Evolutionary conservation across 306 rosid species (phyloP).

Genomic region (Castanea crenata): DNA sequence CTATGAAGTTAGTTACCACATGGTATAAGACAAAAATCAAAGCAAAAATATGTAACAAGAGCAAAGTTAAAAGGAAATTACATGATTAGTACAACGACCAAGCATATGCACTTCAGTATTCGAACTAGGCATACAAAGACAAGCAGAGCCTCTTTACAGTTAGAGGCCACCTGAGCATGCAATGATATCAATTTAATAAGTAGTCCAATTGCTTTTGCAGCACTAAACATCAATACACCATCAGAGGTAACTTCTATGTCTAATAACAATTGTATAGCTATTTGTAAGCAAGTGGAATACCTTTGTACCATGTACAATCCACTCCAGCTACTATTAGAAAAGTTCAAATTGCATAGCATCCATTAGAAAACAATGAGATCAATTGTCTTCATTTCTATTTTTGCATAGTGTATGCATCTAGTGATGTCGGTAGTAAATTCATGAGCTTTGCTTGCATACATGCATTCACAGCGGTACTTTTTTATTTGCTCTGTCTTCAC

Average conservation of each 20-base stretch:
- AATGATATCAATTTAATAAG: neutral
- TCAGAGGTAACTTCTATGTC: neutral
- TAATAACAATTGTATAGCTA: neutral
- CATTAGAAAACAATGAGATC: neutral
- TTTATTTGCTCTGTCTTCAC: too few relatives aligned
- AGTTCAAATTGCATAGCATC: neutral
- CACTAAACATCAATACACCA: neutral
- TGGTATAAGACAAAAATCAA: too few relatives aligned
- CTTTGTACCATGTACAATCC: neutral
- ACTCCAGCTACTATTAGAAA: neutral
- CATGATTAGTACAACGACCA: neutral
- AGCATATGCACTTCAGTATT: neutral
- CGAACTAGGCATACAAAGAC: neutral
- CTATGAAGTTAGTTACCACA: too few relatives aligned
- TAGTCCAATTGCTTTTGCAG: neutral
- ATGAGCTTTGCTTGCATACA: too few relatives aligned
- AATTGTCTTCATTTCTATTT: neutral
- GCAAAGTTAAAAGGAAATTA: neutral
- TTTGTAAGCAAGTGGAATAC: neutral
- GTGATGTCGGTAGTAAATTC: too few relatives aligned
- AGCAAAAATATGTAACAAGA: neutral
- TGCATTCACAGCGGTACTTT: too few relatives aligned
- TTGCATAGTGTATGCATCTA: too few relatives aligned
- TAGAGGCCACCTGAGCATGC: neutral
- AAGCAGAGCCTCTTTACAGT: neutral